Conservation (phyloP, 2,329 filamentous ascomycete species). For the Allantophomopsis lycopodina region DNA sequence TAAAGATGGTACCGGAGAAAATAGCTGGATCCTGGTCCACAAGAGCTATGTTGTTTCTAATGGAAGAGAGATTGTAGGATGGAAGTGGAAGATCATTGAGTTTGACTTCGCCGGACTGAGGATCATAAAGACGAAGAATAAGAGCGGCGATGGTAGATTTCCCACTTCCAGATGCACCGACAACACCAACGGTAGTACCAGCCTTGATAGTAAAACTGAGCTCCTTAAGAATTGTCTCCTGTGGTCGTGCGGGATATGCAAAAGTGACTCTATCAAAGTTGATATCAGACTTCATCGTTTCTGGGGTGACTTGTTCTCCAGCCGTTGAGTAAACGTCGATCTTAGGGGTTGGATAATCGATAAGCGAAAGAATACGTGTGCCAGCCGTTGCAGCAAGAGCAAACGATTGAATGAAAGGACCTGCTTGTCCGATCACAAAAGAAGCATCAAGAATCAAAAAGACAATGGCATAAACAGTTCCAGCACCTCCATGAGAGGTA, state of each 20-base stretch:
- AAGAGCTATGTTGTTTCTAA: conserved; percentile 8
- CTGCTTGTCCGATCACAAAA: conserved; percentile 18
- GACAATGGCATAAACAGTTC: conserved; percentile 37
- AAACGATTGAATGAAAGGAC: conserved; percentile 13
- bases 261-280: conserved; percentile 19
- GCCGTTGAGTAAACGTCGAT: conserved; percentile 20
- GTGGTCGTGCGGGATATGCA: conserved; percentile 40
- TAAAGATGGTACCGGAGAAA: conserved; percentile 23
- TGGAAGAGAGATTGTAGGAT: conserved; percentile 10
- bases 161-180: conserved; percentile 27
- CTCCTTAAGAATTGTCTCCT: conserved; percentile 47
- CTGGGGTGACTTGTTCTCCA: conserved; percentile 8
- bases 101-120: conserved; percentile 28
- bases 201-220: conserved; percentile 23
- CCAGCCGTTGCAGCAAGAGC: conserved; percentile 29
- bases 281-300: conserved; percentile 13
- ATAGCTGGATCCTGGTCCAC: conserved; percentile 14
- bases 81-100: conserved; percentile 10
- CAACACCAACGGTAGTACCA: conserved; percentile 24
- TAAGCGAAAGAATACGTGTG: conserved; percentile 26
- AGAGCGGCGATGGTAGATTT: conserved; percentile 27
- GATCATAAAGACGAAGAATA: conserved; percentile 28
- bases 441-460: conserved; percentile 37
- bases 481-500: conserved; percentile 19
- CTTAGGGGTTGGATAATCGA: conserved; percentile 23